Conservation (phyloP, 805 yeast species). For the Nakazawaea ishiwadae region DNA sequence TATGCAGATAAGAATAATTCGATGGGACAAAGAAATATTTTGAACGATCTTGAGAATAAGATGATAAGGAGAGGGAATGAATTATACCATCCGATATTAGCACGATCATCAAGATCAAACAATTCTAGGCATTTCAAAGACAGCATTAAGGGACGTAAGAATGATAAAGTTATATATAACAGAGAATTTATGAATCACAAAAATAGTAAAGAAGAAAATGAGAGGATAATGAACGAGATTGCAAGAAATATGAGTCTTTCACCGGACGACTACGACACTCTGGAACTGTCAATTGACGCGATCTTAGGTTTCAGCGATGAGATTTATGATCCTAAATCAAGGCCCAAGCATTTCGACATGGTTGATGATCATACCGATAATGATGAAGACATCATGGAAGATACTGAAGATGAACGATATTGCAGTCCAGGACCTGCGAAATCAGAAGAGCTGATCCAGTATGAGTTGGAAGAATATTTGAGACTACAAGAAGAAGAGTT, state of each 20-base stretch:
- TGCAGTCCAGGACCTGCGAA: not conserved
- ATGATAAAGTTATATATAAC: conserved; percentile 6
- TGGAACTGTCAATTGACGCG: conserved; percentile 12
- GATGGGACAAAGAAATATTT: not conserved
- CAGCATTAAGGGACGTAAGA: not conserved
- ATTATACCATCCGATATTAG: conserved; percentile 3
- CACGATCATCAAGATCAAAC: not conserved
- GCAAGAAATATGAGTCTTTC: conserved; percentile 11
- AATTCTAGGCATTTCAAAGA: conserved; percentile 1
- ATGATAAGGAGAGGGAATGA: not conserved
- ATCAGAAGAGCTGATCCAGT: conserved; percentile 6
- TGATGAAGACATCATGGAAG: not conserved
- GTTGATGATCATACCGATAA: conserved; percentile 3
- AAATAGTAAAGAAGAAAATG: conserved; percentile 4
- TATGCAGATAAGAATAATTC: not conserved
- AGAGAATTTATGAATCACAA: conserved; percentile 10
- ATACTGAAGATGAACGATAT: not conserved
- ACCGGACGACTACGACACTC: conserved; percentile 4
- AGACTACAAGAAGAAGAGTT: conserved; percentile 15
- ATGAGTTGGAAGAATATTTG: conserved; percentile 16
- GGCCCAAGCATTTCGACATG: conserved; percentile 10
- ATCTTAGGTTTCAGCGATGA: conserved; percentile 11
- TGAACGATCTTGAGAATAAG: conserved; percentile 2
- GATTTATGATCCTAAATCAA: conserved; percentile 6
- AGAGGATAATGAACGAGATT: conserved; percentile 9